Base-by-base conservation (phyloP, 805 yeast genomes). In the Candida piceae region DNA sequence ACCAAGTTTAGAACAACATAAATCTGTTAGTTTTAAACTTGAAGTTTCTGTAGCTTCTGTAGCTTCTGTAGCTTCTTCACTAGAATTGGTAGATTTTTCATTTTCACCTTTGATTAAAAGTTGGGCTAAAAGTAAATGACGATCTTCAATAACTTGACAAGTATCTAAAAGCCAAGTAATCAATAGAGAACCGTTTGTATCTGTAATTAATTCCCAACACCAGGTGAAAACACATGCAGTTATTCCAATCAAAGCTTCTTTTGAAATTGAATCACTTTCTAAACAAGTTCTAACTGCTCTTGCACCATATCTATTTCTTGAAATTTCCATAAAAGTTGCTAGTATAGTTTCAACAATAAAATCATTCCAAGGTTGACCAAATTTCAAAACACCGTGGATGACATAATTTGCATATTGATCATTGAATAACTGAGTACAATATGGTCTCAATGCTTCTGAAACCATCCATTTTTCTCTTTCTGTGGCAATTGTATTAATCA, bases 341-440 rank as follows among this genome's bases (percentile, higher is more conserved):
- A 87, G 63, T 45, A 89, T 78, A 11, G 86, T 74, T 60, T 89
- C 96, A 58, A 85, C 83, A 29, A 93, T 84, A 53, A 90, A 90
- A 53, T 85, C 87, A 55, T 84, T 85, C 73, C 80, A 88, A 0
- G 96, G 96, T 23, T 40, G 37, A 0, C 90, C 93, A 64, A 89
- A 90, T 55, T 85, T 85, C 48, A 89, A 71, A 52, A 96, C 93
- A 38, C 97, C 86, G 63, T 93, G 98, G 38, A 93, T 76, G 13
- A 89, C 97, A 58, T 93, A 93, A 60, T 93, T 93, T 42, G 97
- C 98, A 67, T 84, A 93, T 57, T 93, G 97, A 57, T 93, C 98
- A 53, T 88, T 81, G 57, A 93, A 84, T 46, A 93, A 67, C 34
- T 89, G 85, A 1, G 84, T 85, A 32, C 93, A 76, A 53, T 83